Evolutionary conservation across 768 basidiomycete species (phyloP), one percentile per base, ranked within the genome.

Genomic region (Serendipita sp.): DNA sequence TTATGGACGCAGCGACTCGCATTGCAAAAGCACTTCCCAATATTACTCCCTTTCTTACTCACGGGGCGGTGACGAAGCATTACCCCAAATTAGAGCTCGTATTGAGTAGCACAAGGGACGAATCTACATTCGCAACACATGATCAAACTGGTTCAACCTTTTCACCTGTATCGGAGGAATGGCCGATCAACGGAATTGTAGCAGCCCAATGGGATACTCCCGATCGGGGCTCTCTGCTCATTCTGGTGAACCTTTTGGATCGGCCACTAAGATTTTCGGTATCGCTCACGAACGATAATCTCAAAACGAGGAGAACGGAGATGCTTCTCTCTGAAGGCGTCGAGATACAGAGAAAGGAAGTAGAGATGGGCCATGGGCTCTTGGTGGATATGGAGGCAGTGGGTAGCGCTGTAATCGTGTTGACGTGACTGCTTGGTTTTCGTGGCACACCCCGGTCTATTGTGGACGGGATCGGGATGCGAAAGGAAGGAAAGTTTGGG

Each of bases 1-100:
- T 68, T 51, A 30, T 32, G n/a, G 32, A 44, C 37, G 64, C 54
- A 13, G 67, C 63, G 8, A 35, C 47, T 18, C 38, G 3, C 38
- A 44, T 67, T 0, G 67, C 63, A 1, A 56, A 64, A 15, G 44
- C 24, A 15, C 32, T 67, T 10, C 48, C 63, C 3, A n/a, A 11
- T 1, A 46, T 68, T 35, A 41, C 67, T n/a, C 8, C 38, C 15
- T 64, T 45, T 63, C 44, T 67, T 15, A 32, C 54, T 32, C 15
- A 66, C 41, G 1, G 3, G 1, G 32, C 8, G 1, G 28, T n/a
- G n/a, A n/a, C 30, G 18, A 7, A n/a, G n/a, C 8, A 8, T n/a
- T 1, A 7, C 48, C 30, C 48, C 30, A 51, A 18, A 32, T 5
- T 18, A 8, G 48, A 51, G 48, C 48, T 51, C 48, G 8, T 32